These are phyloP conservation scores for Alloteropsis semialata DNA, from an alignment of 176 grass and related monocot species.

Conservation along the genomic window DNA sequence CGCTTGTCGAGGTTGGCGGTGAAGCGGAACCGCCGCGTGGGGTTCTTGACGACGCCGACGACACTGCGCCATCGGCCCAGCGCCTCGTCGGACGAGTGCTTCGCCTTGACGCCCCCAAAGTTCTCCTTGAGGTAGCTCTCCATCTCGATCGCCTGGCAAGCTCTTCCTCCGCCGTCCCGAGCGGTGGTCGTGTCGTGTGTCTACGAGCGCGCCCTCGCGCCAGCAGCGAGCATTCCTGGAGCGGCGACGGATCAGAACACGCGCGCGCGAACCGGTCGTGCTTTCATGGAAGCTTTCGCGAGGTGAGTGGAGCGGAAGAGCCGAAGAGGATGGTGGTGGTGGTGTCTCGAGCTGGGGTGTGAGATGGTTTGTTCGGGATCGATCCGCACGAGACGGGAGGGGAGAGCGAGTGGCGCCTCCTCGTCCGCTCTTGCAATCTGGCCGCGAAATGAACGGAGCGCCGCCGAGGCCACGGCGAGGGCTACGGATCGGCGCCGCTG, in stretches of 20 bases:
- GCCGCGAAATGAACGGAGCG: background rate
- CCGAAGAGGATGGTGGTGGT: no score
- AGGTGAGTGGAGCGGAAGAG: background rate
- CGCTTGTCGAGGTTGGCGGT: conserved; percentile 93
- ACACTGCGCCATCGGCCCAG: conserved; percentile 78
- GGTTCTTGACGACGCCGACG: conserved; percentile 97
- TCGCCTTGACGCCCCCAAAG: conserved; percentile 77
- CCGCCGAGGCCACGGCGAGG: no score
- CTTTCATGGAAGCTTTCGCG: background rate
- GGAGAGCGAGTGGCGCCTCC: no score
- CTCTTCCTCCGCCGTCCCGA: no score
- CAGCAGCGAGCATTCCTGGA: no score
- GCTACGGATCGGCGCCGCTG: no score
- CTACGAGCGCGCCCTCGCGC: no score
- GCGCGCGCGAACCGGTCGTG: no score
- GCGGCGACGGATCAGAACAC: no score
- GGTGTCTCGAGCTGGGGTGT: no score
- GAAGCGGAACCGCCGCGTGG: conserved; percentile 80
- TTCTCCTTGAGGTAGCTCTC: conserved; percentile 91
- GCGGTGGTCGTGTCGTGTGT: no score
- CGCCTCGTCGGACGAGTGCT: conserved; percentile 81
- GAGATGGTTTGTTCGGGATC: background rate
- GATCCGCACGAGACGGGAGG: background rate
- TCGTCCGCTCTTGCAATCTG: no score
- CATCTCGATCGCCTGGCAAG: conserved; percentile 30